phyloP scores from a whole-genome alignment of 225 moss, liverwort and hornwort species.

The Sphagnum contortum region DNA sequence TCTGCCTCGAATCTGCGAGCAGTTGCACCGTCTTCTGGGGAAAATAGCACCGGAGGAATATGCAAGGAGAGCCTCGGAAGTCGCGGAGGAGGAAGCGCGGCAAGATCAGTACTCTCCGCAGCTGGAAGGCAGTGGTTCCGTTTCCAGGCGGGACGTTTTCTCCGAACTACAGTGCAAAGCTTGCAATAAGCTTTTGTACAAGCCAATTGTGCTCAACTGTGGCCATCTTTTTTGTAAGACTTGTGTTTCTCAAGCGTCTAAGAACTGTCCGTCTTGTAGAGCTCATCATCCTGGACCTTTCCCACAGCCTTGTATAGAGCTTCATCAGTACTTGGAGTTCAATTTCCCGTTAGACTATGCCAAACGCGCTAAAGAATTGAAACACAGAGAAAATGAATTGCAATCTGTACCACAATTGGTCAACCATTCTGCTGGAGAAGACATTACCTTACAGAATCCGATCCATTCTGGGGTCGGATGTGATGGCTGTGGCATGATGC shows the following conservation, averaged over 20 bases:
- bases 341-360: conserved; percentile 46
- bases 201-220: conserved; percentile 81
- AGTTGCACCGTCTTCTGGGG: conserved; percentile 70
- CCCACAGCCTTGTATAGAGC: conserved; percentile 67
- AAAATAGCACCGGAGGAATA: conserved; percentile 52
- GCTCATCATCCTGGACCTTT: conserved; percentile 56
- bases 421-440: conserved; percentile 11
- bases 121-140: conserved; percentile 25
- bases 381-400: conserved; percentile 9
- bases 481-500: conserved; percentile 66
- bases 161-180: conserved; percentile 36
- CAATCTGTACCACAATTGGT: conserved; percentile 7
- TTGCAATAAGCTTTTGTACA: conserved; percentile 70
- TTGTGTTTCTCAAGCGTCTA: conserved; percentile 39
- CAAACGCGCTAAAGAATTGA: conserved; percentile 24
- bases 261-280: conserved; percentile 37
- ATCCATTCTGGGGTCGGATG: conserved; percentile 23
- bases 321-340: conserved; percentile 68
- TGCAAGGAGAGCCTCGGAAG: conserved; percentile 22
- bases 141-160: conserved; percentile 11
- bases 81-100: conserved; percentile 40
- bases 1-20: conserved; percentile 76
- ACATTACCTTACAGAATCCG: conserved; percentile 26
- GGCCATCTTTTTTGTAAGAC: conserved; percentile 78
- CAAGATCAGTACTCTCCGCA: conserved; percentile 67